Evolutionary conservation across 768 basidiomycete species (phyloP).

Genomic region (Leccinellum luteum): DNA sequence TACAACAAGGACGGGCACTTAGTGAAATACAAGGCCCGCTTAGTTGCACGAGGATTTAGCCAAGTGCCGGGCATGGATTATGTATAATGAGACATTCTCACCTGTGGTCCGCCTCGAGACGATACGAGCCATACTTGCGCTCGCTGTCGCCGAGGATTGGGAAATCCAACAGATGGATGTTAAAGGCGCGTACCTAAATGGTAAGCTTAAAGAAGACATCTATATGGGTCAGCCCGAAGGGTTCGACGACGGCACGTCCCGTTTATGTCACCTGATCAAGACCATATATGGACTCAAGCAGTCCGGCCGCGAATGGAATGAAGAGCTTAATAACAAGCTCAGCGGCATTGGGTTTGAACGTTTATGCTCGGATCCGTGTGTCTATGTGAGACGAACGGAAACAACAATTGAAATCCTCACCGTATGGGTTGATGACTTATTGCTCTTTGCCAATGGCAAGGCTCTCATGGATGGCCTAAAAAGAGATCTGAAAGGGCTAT

Average conservation of each 20-base stretch:
- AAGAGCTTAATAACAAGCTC: neutral
- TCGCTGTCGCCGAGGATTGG: neutral
- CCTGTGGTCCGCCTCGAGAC: neutral
- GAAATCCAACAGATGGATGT: neutral
- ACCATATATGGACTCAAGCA: neutral
- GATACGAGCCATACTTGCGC: neutral
- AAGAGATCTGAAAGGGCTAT: neutral
- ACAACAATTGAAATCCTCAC: conserved; percentile 16
- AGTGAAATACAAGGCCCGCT: neutral
- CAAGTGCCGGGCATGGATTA: neutral
- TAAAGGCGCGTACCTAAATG: neutral
- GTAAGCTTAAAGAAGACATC: neutral
- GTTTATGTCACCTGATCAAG: neutral
- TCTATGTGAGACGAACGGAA: neutral
- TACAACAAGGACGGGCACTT: neutral
- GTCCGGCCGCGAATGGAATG: neutral
- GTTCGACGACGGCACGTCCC: neutral
- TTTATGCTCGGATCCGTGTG: neutral
- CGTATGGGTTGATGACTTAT: conserved; percentile 13
- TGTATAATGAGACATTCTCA: neutral
- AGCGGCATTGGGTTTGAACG: neutral
- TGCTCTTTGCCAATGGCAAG: neutral
- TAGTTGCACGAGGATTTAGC: neutral
- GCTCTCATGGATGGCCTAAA: neutral
- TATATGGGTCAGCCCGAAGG: neutral